Conservation (phyloP, 495 filamentous ascomycete species). For the Jackrogersella multiformis region DNA sequence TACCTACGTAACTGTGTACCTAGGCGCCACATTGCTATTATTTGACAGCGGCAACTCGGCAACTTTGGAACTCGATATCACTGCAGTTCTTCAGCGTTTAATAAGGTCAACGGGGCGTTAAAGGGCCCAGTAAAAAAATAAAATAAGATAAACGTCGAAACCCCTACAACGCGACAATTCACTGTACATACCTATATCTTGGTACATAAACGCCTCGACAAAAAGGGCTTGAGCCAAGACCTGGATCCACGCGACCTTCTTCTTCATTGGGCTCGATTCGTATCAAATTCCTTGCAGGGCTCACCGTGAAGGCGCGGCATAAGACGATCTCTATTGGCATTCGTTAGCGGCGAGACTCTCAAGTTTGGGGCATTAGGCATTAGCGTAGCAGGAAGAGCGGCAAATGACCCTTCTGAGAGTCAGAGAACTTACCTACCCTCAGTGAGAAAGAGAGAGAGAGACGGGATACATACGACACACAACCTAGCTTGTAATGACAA, state of each 20-base stretch:
- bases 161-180: conserved; percentile 26
- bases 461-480: conserved; percentile 1
- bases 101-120: conserved; percentile 5
- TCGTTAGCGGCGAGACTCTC: conserved; percentile 19
- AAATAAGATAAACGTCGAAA: background rate
- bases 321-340: conserved; percentile 39
- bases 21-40: conserved; percentile 22
- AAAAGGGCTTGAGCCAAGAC: conserved; percentile 31
- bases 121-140: conserved; percentile 1
- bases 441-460: background rate
- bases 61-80: background rate
- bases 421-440: too few relatives aligned
- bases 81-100: background rate
- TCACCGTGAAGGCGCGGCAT: conserved; percentile 32
- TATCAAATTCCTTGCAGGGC: conserved; percentile 26
- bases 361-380: conserved; percentile 21
- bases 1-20: background rate
- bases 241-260: conserved; percentile 38
- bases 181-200: conserved; percentile 4
- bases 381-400: conserved; percentile 7
- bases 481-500: background rate
- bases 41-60: conserved; percentile 24
- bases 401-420: conserved; percentile 10
- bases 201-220: conserved; percentile 6
- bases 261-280: conserved; percentile 33